Conservation (phyloP, 1,284 basidiomycete species). For the Rhodofomes roseus region DNA sequence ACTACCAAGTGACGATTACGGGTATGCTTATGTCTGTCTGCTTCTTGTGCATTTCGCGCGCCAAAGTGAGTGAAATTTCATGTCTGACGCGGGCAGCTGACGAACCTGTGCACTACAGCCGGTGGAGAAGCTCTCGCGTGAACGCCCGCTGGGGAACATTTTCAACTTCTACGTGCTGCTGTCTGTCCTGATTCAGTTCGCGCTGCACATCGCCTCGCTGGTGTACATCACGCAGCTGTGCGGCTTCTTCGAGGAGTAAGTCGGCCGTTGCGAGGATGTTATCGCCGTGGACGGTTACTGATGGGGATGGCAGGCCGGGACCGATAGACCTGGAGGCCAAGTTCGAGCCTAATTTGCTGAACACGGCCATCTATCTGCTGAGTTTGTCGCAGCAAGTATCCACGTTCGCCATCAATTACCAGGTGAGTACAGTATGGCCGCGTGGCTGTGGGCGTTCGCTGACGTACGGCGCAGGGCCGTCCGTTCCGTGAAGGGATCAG, state of each 20-base stretch:
- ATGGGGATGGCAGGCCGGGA: conserved; percentile 55
- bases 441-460: not conserved
- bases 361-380: conserved; percentile 93
- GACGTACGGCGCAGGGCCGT: conserved; percentile 54
- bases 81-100: not conserved
- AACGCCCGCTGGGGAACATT: conserved; percentile 90
- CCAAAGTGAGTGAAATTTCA: conserved; percentile 80
- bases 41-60: conserved; percentile 94
- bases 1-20: conserved; percentile 91
- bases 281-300: conserved; percentile 10
- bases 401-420: conserved; percentile 96
- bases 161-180: conserved; percentile 93
- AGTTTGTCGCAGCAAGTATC: conserved; percentile 94
- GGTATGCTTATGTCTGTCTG: conserved; percentile 97
- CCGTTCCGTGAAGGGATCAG: conserved; percentile 95
- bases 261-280: conserved; percentile 13
- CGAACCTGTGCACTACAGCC: conserved; percentile 47
- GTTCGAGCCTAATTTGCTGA: conserved; percentile 89
- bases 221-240: conserved; percentile 89
- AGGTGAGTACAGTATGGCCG: conserved; percentile 38
- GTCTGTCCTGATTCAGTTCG: conserved; percentile 89
- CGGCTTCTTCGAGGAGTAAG: conserved; percentile 75
- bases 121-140: conserved; percentile 86
- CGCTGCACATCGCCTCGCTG: conserved; percentile 83
- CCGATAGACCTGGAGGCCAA: conserved; percentile 90